A percentile compares a stretch with the other conserved stretches of the same genome.
phyloP scores from a whole-genome alignment of 1,284 basidiomycete genomes.

The Malassezia vespertilionis region DNA sequence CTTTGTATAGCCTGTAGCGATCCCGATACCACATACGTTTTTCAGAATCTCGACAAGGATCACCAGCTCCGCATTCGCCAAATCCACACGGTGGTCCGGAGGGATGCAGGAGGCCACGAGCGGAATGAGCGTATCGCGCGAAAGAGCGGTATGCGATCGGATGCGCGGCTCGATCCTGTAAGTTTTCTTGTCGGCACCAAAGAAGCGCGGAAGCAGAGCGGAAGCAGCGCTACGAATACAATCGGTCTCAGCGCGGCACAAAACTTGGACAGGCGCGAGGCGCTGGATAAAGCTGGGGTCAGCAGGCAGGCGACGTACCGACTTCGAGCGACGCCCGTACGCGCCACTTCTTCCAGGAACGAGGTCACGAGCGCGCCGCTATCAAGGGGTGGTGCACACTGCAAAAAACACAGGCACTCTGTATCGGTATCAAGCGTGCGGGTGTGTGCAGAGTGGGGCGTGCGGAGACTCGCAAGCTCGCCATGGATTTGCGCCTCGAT shows the following conservation, averaged over 20 bases:
- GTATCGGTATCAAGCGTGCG: slow-evolving; percentile 14
- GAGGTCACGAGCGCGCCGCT: slow-evolving; percentile 2
- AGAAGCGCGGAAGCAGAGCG: neutral
- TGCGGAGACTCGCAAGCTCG: slow-evolving; percentile 24
- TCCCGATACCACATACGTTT: slow-evolving; percentile 31
- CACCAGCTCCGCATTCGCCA: slow-evolving; percentile 25
- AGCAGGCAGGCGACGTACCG: no score
- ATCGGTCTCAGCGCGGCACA: slow-evolving; percentile 9
- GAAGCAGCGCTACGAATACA: slow-evolving; percentile 7
- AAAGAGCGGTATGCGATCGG: slow-evolving; percentile 26
- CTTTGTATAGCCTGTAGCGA: slow-evolving; percentile 22
- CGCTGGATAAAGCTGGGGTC: no score
- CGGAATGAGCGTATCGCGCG: slow-evolving; percentile 28
- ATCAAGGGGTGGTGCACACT: slow-evolving; percentile 17
- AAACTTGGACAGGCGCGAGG: slow-evolving; percentile 4
- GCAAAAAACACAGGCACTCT: slow-evolving; percentile 18
- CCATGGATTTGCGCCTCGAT: slow-evolving; percentile 37
- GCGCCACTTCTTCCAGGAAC: slow-evolving; percentile 24
- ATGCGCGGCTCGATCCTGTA: slow-evolving; percentile 39
- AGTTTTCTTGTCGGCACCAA: neutral
- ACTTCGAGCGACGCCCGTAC: slow-evolving; percentile 25
- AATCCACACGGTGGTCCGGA: slow-evolving; percentile 23
- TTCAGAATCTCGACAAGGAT: slow-evolving; percentile 34
- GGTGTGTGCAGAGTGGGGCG: neutral
- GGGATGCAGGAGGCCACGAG: slow-evolving; percentile 26